Base-by-base conservation (phyloP, 768 basidiomycete species). In the Asterophora lycoperdoides region DNA sequence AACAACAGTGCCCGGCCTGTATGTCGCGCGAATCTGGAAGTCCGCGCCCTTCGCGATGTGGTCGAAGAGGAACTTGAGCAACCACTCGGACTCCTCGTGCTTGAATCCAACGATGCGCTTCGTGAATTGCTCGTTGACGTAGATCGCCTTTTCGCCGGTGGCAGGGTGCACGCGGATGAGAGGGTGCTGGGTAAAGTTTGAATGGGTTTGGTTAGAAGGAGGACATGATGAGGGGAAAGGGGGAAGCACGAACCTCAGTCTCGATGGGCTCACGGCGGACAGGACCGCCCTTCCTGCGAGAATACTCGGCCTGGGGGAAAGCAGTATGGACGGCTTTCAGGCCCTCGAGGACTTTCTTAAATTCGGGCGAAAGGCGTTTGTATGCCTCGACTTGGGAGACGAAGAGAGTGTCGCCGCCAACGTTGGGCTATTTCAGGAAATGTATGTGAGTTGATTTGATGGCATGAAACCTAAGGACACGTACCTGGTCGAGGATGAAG, bases 71-170 rank as follows among this genome's bases (percentile, higher is more conserved):
- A 80, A 79, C 38, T 73, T 75, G 54, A 80, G 66, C 19, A 82
- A 66, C 52, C 70, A 73, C 37, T 80, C 77, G 18, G 77, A 79
- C 57, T 80, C 80, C 53, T 81, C 78, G 8, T 66, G 37, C 51
- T 75, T 77, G 67, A 69, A 79, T 5, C 80, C 79, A 37, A 80
- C 77, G 58, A 81, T 80, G 54, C 67, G 69, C 26, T 64, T 62
- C 3, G 79, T 79, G 68, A 80, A 80, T 26, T 73, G 76, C 45
- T 69, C 71, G 63, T 81, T 81, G 64, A 83, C 66, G 57, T 78
- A 80, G 15, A 83, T 66, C 1, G 76, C 77, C 63, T 83, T 81
- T 59, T 81, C 76, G n/a, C 79, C 79, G 0, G 82, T 83, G 1
- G 75, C 77, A 14, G 81, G 82, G 60, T 83, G 81, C 11, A 69